Percentiles rank a stretch among this genome's conserved stretches.
phyloP scores from a whole-genome alignment of 2,329 filamentous ascomycete genomes.

The Podosphaera xanthii region DNA sequence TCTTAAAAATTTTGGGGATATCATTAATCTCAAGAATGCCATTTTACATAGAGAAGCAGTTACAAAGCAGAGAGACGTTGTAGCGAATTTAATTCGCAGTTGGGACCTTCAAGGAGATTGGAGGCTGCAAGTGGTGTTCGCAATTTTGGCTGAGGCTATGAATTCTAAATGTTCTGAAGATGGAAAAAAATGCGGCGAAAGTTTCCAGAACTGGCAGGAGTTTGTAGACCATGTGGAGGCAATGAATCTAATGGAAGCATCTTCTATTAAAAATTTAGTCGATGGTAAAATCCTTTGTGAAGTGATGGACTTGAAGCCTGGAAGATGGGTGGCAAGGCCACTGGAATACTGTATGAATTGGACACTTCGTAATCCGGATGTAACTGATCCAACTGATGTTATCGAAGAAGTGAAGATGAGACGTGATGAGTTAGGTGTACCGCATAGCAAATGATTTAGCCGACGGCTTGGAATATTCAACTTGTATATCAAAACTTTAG shows the following conservation, averaged over 20 bases:
- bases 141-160: conserved; percentile 40
- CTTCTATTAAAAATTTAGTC: conserved; percentile 37
- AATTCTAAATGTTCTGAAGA: conserved; percentile 11
- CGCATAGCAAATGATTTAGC: conserved; percentile 2
- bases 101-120: conserved; percentile 48
- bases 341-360: conserved; percentile 64
- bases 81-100: conserved; percentile 51
- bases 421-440: conserved; percentile 13
- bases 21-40: conserved; percentile 36
- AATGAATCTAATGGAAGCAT: conserved; percentile 33
- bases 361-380: conserved; percentile 62
- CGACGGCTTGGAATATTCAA: not conserved
- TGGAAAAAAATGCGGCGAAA: not conserved
- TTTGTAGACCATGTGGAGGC: conserved; percentile 32
- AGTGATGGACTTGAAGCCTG: conserved; percentile 44
- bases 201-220: conserved; percentile 25
- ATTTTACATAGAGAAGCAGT: conserved; percentile 24
- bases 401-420: conserved; percentile 32
- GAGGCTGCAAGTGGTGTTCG: conserved; percentile 46
- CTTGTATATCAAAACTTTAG: not conserved
- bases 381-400: conserved; percentile 32
- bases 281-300: conserved; percentile 54
- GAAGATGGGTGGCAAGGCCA: conserved; percentile 65
- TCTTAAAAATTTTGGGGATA: conserved; percentile 36
- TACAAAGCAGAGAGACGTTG: conserved; percentile 31